Percentiles rank a stretch among this genome's conserved stretches.
Conservation (phyloP, 805 yeast genomes). For the Ogataea methanolica region DNA sequence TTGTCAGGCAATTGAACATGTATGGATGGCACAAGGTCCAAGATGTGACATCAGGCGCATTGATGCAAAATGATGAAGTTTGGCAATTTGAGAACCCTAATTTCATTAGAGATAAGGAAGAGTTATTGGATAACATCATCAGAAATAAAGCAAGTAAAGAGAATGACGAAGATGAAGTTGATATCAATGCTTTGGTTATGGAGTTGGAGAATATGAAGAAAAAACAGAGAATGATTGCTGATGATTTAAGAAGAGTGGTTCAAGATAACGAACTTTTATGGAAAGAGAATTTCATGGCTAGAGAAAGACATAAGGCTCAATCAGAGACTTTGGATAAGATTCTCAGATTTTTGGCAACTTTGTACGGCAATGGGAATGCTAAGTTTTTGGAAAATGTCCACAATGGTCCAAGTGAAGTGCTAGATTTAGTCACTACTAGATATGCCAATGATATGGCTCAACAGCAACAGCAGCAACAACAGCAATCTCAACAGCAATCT, state of each 20-base stretch:
- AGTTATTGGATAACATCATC: conserved; percentile 76
- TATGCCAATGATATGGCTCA: conserved; percentile 2
- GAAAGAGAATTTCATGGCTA: conserved; percentile 79
- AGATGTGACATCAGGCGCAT: conserved; percentile 76
- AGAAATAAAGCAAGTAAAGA: conserved; percentile 57
- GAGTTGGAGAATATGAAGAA: conserved; percentile 74
- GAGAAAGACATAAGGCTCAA: conserved; percentile 83
- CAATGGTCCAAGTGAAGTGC: conserved; percentile 11
- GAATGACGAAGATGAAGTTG: conserved; percentile 40
- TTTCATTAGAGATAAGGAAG: conserved; percentile 75
- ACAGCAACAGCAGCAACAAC: conserved; percentile 6
- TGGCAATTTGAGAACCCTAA: conserved; percentile 87
- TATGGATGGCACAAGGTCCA: conserved; percentile 99
- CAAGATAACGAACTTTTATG: conserved; percentile 87
- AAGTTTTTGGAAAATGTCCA: conserved; percentile 26
- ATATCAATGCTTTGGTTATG: conserved; percentile 48
- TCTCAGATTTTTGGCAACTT: conserved; percentile 77
- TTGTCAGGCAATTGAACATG: conserved; percentile 96
- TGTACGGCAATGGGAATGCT: conserved; percentile 63
- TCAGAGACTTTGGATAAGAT: conserved; percentile 86
- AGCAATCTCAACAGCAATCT: conserved; percentile 8
- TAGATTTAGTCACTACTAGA: conserved; percentile 14
- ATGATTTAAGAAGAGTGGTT: conserved; percentile 77
- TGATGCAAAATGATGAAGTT: conserved; percentile 64
- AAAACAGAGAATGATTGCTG: conserved; percentile 76